Conservation (phyloP, 1,284 basidiomycete species). For the Sporisorium scitamineum region DNA sequence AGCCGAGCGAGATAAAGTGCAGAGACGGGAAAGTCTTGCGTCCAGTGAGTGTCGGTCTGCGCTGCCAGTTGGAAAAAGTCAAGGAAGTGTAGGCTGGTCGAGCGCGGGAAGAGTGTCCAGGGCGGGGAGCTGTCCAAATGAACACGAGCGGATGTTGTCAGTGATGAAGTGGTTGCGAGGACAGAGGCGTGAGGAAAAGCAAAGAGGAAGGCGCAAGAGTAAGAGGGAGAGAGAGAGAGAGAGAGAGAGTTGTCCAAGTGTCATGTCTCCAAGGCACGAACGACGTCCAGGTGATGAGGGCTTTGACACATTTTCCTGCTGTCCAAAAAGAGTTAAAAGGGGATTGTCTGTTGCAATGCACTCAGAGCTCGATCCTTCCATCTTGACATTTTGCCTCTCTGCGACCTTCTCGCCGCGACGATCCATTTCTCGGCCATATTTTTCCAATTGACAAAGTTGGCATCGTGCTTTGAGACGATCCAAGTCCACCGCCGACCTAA, state of each 20-base stretch:
- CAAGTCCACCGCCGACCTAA: too few species aligned
- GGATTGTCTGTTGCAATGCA: background rate
- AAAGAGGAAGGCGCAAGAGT: background rate
- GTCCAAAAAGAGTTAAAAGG: background rate
- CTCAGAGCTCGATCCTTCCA: constrained; percentile 3
- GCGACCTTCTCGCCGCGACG: too few species aligned
- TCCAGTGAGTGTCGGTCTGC: too few species aligned
- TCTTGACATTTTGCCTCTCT: too few species aligned
- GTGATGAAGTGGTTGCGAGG: background rate
- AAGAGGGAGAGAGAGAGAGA: background rate
- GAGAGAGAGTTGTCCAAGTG: too few species aligned
- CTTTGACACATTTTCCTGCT: constrained; percentile 10
- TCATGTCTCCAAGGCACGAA: too few species aligned
- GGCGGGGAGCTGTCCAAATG: background rate
- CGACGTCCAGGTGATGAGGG: background rate
- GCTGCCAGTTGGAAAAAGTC: background rate
- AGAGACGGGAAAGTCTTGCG: too few species aligned
- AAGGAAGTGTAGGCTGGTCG: background rate
- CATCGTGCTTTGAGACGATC: too few species aligned
- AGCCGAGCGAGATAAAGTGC: too few species aligned
- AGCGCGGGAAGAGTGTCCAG: background rate
- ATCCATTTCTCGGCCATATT: too few species aligned
- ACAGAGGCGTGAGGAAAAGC: background rate
- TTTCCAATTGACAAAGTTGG: too few species aligned
- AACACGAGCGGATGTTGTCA: constrained; percentile 3